Base-by-base conservation (phyloP, 2,329 filamentous ascomycete genomes). In the Exutisphaerella laricina region DNA sequence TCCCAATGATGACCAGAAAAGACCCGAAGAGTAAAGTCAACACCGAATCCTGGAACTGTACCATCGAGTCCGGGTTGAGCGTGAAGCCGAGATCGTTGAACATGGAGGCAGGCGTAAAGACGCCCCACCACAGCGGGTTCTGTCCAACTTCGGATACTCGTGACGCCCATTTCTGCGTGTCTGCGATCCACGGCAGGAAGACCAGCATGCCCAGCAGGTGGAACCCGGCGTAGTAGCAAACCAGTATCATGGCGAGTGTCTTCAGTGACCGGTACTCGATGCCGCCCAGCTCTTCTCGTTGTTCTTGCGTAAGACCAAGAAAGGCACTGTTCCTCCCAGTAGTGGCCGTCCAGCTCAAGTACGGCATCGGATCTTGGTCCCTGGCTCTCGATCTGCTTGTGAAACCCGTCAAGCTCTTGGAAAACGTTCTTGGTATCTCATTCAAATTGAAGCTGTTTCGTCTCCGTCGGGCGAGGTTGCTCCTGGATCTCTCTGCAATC, bases 1-100 rank as follows among this genome's bases (percentile, higher is more conserved):
- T 97, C 43, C 90, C 90, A 48, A 95, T 88, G 48, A 97, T 80
- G 60, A 97, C 92, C 30, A 97, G 75, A 55, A 94, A 94, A 5
- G 80, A 80, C 66, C 88, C 79, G 31, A 92, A 61, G 16, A 96
- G 70, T 33, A 97, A 71, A 1, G 84, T 80, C 55, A 87, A 84
- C 5, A 84, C 71, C 1, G 88, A 86, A 6, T 71, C 77, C 55
- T 87, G 81, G 64, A 97, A 97, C 0, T 87, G 90, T 30, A 80
- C 76, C 88, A 98, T 96, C 54, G 88, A 96, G 66, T 97, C 86
- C 0, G 89, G 84, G 0, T 88, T 97, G 51, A 98, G 70, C 1
- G 89, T 90, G 56, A 88, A 90, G 8, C 92, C 92, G n/a, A 97
- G 69, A 68, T 98, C 90, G 66, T 90, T 96, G 66, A 98, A 96